Conservation (phyloP, 1,284 basidiomycete genomes). For the Marasmius fiardii region DNA sequence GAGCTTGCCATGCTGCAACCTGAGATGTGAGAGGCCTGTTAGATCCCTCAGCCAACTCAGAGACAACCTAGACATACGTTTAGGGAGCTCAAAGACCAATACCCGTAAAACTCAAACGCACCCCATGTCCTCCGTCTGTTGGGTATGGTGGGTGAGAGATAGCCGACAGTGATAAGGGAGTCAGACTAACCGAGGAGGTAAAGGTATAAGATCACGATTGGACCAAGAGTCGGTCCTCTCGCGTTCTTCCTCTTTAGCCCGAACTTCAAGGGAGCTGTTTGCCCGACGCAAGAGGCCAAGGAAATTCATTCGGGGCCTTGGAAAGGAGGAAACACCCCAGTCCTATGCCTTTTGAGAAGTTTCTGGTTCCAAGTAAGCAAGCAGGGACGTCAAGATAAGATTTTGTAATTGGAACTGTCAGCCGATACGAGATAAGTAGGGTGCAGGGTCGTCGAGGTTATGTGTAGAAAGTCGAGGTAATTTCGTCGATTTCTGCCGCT, state of each 20-base stretch:
- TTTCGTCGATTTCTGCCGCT: too few species aligned
- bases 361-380: too few species aligned
- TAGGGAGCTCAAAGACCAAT: conserved; percentile 15
- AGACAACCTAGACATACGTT: conserved; percentile 4
- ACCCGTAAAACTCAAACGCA: conserved; percentile 15
- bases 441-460: too few species aligned
- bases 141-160: not conserved
- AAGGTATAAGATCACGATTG: conserved; percentile 16
- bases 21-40: not conserved
- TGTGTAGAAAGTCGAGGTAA: too few species aligned
- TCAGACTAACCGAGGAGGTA: conserved; percentile 15
- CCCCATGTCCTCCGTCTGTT: conserved; percentile 16
- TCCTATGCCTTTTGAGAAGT: too few species aligned
- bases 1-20: conserved; percentile 16
- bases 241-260: conserved; percentile 12
- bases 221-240: conserved; percentile 15
- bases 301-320: not conserved
- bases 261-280: conserved; percentile 7
- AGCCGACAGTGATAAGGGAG: not conserved
- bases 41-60: not conserved
- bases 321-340: not conserved
- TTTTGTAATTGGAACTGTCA: too few species aligned
- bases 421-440: too few species aligned
- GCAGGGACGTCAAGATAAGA: too few species aligned
- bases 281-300: not conserved